A percentile compares a stretch with the other conserved stretches of the same genome.
phyloP scores from a whole-genome alignment of 2,329 filamentous ascomycete genomes.

The Didymella pinodella region DNA sequence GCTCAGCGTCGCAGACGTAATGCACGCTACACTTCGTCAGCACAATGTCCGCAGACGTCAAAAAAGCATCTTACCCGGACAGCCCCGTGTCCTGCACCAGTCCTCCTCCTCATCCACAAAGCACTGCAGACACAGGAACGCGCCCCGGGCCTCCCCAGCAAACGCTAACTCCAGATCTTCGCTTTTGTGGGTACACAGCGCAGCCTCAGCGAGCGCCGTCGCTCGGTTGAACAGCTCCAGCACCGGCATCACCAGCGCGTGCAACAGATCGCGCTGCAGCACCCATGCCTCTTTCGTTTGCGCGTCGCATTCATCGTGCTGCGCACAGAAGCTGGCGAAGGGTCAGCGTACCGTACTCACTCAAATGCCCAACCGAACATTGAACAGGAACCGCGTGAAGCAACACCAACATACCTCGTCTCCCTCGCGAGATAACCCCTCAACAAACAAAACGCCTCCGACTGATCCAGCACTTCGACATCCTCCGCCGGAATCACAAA shows the following conservation, averaged over 20 bases:
- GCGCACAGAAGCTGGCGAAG: slow-evolving; percentile 53
- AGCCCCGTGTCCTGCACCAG: slow-evolving; percentile 65
- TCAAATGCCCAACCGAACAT: neutral
- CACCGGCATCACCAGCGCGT: slow-evolving; percentile 66
- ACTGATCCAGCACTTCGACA: slow-evolving; percentile 49
- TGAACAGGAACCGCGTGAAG: neutral
- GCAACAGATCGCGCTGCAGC: slow-evolving; percentile 66
- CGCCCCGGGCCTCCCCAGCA: slow-evolving; percentile 62
- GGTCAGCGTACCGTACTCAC: slow-evolving; percentile 7
- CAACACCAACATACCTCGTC: slow-evolving; percentile 48
- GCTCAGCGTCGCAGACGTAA: slow-evolving; percentile 54
- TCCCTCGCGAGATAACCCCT: slow-evolving; percentile 53
- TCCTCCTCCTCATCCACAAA: slow-evolving; percentile 65
- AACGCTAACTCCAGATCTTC: slow-evolving; percentile 66
- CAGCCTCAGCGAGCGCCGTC: slow-evolving; percentile 60
- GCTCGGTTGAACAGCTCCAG: slow-evolving; percentile 65
- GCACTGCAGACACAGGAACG: slow-evolving; percentile 67
- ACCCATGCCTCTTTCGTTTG: slow-evolving; percentile 54
- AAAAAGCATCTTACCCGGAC: slow-evolving; percentile 51
- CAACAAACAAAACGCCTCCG: slow-evolving; percentile 55
- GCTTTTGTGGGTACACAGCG: slow-evolving; percentile 57
- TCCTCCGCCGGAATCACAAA: slow-evolving; percentile 55
- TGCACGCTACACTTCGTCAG: slow-evolving; percentile 49
- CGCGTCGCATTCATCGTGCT: slow-evolving; percentile 47
- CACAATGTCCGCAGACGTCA: neutral